A percentile compares a stretch with the other conserved stretches of the same genome.
phyloP scores from a whole-genome alignment of 257 asterid species.

The Mentha longifolia region DNA sequence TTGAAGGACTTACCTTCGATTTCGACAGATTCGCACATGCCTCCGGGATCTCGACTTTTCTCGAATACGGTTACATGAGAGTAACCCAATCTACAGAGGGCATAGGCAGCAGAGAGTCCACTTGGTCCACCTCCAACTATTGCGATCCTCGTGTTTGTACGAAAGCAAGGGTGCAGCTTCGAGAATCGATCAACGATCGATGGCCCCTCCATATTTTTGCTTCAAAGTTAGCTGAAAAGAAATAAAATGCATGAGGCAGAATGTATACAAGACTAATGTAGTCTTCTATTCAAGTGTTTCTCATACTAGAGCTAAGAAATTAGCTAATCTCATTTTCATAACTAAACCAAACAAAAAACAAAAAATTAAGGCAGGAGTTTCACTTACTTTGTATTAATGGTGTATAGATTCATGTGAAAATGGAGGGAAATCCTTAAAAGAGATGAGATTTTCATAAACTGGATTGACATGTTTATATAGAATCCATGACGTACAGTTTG shows the following conservation, averaged over 20 bases:
- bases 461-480: no score
- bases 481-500: no score
- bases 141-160: constrained; percentile 53
- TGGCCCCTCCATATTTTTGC: constrained; percentile 33
- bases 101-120: constrained; percentile 76
- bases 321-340: no score
- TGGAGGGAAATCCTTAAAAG: no score
- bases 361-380: no score
- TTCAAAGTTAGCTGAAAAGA: not conserved
- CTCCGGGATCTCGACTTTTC: constrained; percentile 57
- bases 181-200: constrained; percentile 47
- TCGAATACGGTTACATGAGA: constrained; percentile 56
- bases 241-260: not conserved
- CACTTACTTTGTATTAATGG: no score
- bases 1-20: constrained; percentile 47
- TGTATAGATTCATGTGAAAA: no score
- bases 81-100: constrained; percentile 63
- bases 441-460: no score
- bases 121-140: constrained; percentile 77
- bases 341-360: no score
- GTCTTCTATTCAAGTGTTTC: no score
- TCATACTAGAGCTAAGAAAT: no score
- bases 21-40: constrained; percentile 74
- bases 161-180: constrained; percentile 62
- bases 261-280: not conserved